Evolutionary conservation across 495 filamentous ascomycete genomes (phyloP).

Genomic region (Bathelium albidoporum): DNA sequence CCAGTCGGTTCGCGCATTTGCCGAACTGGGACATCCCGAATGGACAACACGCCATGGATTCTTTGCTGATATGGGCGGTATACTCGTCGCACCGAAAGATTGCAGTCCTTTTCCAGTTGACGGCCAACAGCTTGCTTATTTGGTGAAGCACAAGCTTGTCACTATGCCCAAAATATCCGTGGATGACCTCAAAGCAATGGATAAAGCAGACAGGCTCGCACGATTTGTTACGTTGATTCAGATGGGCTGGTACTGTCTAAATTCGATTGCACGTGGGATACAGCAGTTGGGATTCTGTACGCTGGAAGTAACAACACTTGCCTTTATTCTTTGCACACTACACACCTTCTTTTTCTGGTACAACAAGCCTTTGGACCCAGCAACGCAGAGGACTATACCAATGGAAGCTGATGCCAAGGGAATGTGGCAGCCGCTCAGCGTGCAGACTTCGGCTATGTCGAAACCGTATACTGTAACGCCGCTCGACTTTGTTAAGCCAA

Average conservation of each 20-base stretch:
- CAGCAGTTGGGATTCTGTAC: slow-evolving; percentile 8
- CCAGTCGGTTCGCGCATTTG: slow-evolving; percentile 11
- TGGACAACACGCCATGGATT: slow-evolving; percentile 29
- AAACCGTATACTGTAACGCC: slow-evolving; percentile 1
- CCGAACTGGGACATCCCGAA: not conserved
- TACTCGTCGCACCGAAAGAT: slow-evolving; percentile 18
- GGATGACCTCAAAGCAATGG: slow-evolving; percentile 18
- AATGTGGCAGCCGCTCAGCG: not conserved
- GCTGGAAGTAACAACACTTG: slow-evolving; percentile 12
- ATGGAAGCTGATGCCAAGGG: not conserved
- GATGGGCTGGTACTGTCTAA: slow-evolving; percentile 19
- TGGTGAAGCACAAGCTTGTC: slow-evolving; percentile 19
- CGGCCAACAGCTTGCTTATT: slow-evolving; percentile 19
- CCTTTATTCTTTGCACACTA: slow-evolving; percentile 12
- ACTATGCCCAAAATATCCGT: slow-evolving; percentile 11
- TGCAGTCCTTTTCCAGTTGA: slow-evolving; percentile 21
- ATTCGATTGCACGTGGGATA: slow-evolving; percentile 10
- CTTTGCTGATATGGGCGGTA: slow-evolving; percentile 30
- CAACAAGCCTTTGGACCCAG: slow-evolving; percentile 13
- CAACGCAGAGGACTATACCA: slow-evolving; percentile 2
- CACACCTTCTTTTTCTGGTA: slow-evolving; percentile 14
- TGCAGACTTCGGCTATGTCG: not conserved
- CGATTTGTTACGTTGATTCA: slow-evolving; percentile 22
- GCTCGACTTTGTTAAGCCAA: slow-evolving; percentile 9
- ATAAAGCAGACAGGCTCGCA: slow-evolving; percentile 22